phyloP scores from a whole-genome alignment of 176 grass and related monocot genomes.

The Bromus sterilis region DNA sequence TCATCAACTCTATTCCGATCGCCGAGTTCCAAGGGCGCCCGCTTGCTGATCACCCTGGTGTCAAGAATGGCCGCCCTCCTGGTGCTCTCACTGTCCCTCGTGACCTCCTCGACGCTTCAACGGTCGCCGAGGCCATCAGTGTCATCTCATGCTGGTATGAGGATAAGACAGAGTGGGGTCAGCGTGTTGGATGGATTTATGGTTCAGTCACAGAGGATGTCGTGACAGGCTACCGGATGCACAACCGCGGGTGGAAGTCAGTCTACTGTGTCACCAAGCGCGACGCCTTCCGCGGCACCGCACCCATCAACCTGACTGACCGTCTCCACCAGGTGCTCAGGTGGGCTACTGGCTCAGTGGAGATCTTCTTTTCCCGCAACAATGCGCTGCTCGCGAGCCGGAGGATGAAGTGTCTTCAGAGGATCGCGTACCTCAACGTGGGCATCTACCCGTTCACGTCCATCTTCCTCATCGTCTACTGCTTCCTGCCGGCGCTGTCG shows the following conservation, averaged over 20 bases:
- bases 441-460: constrained; percentile 99
- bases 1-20: constrained; percentile 88
- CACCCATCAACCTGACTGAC: constrained; percentile 92
- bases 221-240: constrained; percentile 98
- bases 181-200: constrained; percentile 96
- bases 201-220: constrained; percentile 98
- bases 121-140: constrained; percentile 85
- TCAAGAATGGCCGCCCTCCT: constrained; percentile 82
- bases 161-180: constrained; percentile 97
- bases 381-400: constrained; percentile 79
- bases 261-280: constrained; percentile 98
- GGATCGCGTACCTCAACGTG: constrained; percentile 86
- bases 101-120: constrained; percentile 86
- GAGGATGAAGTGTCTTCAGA: constrained; percentile 82
- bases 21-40: constrained; percentile 94
- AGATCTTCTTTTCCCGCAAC: constrained; percentile 98
- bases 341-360: constrained; percentile 96
- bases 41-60: constrained; percentile 89
- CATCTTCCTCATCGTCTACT: constrained; percentile 95
- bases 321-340: constrained; percentile 96
- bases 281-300: constrained; percentile 88
- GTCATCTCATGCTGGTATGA: constrained; percentile 99
- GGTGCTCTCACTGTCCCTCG: constrained; percentile 82
- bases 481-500: constrained; percentile 93
- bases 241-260: constrained; percentile 97